Percentiles rank a stretch among this genome's conserved stretches.
phyloP scores from a whole-genome alignment of 345 rosid species.

The Populus alba region DNA sequence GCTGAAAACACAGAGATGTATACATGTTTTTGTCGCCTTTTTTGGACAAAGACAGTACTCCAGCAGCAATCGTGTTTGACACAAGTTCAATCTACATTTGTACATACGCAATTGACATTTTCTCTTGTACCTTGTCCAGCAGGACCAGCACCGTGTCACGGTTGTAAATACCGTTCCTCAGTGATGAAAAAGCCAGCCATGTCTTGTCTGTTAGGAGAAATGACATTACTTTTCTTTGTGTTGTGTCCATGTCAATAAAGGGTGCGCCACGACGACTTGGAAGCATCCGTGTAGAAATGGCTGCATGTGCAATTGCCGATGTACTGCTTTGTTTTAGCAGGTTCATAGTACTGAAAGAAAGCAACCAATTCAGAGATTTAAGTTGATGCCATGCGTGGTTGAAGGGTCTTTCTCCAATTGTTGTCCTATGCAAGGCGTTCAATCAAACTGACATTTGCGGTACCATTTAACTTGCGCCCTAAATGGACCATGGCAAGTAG shows the following conservation, averaged over 20 bases:
- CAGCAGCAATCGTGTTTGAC: background rate
- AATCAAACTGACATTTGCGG: background rate
- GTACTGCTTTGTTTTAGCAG: background rate
- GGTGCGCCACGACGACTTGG: background rate
- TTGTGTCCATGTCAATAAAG: background rate
- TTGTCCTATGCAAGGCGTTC: background rate
- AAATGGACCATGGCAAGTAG: background rate
- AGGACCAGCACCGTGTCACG: background rate
- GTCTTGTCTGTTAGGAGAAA: too few species aligned
- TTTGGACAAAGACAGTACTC: background rate
- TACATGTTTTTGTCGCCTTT: background rate
- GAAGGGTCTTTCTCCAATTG: background rate
- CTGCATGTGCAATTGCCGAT: background rate
- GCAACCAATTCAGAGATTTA: background rate
- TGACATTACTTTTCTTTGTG: background rate
- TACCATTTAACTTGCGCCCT: background rate
- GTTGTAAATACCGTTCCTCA: background rate
- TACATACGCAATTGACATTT: too few species aligned
- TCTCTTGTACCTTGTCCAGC: background rate
- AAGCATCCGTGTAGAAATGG: background rate
- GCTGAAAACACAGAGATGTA: background rate
- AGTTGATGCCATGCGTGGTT: background rate
- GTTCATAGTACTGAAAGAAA: constrained; percentile 1
- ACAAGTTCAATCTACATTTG: background rate
- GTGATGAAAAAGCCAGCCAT: too few species aligned